A percentile compares a stretch with the other conserved stretches of the same genome.
Evolutionary conservation across 1,139 yeast species (phyloP).

Genomic region (Magnusiomyces tetraspermus): DNA sequence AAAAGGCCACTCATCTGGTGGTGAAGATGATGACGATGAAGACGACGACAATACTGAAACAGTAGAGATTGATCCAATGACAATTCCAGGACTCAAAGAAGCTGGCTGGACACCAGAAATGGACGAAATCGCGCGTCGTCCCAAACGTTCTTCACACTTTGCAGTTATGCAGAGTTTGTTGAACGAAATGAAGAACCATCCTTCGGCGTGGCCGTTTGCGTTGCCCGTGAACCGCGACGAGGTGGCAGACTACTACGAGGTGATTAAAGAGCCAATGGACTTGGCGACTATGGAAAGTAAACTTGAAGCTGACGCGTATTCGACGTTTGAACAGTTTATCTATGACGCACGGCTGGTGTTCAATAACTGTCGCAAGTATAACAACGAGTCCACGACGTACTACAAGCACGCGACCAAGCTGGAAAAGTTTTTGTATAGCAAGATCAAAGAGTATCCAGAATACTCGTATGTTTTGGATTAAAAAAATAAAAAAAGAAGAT

Average conservation of each 20-base stretch:
- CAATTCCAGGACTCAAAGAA: conserved; percentile 79
- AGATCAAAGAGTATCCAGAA: conserved; percentile 76
- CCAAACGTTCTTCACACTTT: conserved; percentile 90
- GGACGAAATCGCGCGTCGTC: conserved; percentile 93
- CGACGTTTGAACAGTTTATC: conserved; percentile 80
- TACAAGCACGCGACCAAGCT: conserved; percentile 84
- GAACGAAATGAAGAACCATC: conserved; percentile 84
- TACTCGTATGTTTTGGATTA: conserved; percentile 44
- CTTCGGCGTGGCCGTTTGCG: conserved; percentile 98
- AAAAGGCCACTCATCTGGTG: conserved; percentile 30
- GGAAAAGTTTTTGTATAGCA: conserved; percentile 75
- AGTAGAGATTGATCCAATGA: conserved; percentile 57
- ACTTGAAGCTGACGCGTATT: conserved; percentile 84
- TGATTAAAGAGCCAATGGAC: conserved; percentile 93
- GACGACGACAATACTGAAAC: no score
- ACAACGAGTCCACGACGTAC: conserved; percentile 83
- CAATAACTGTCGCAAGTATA: conserved; percentile 83
- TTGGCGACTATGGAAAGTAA: conserved; percentile 84
- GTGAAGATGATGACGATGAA: no score
- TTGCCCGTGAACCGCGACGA: conserved; percentile 89
- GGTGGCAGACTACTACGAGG: conserved; percentile 93
- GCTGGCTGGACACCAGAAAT: conserved; percentile 98
- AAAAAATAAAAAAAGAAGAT: no score
- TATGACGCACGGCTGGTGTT: conserved; percentile 81
- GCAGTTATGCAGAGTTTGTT: conserved; percentile 84